Evolutionary conservation across 108 stramenopile species (phyloP).

Genomic region (Nitzschia sp.): DNA sequence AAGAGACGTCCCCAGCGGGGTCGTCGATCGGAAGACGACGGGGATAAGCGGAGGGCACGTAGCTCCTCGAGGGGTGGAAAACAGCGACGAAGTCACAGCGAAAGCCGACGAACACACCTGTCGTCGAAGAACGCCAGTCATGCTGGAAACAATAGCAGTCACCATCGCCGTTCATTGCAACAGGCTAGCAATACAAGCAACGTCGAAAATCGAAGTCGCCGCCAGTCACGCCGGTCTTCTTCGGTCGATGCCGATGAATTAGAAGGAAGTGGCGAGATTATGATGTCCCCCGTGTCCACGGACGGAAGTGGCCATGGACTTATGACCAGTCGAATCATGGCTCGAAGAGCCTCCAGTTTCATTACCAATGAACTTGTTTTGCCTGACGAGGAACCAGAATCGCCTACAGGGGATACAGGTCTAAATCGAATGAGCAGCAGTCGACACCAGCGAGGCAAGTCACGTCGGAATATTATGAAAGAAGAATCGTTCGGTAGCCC

Average conservation of each 20-base stretch:
- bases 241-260: not conserved
- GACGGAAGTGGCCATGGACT: not conserved
- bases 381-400: not conserved
- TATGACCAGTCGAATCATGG: not conserved
- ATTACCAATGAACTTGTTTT: not conserved
- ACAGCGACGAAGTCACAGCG: constrained; percentile 9
- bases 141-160: not conserved
- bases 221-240: not conserved
- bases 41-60: not conserved
- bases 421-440: not conserved
- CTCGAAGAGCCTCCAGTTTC: not conserved
- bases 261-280: not conserved
- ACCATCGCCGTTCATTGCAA: not conserved
- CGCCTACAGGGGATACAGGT: not conserved
- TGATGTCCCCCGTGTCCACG: not conserved
- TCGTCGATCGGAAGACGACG: no score
- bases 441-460: not conserved
- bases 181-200: not conserved
- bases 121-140: not conserved
- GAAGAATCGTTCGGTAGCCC: not conserved
- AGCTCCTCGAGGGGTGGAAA: not conserved
- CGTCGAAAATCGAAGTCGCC: not conserved
- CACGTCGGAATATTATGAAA: not conserved
- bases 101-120: not conserved
- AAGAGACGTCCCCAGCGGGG: no score